Conservation (phyloP, 2,329 filamentous ascomycete species). For the Epichloe bromicola region DNA sequence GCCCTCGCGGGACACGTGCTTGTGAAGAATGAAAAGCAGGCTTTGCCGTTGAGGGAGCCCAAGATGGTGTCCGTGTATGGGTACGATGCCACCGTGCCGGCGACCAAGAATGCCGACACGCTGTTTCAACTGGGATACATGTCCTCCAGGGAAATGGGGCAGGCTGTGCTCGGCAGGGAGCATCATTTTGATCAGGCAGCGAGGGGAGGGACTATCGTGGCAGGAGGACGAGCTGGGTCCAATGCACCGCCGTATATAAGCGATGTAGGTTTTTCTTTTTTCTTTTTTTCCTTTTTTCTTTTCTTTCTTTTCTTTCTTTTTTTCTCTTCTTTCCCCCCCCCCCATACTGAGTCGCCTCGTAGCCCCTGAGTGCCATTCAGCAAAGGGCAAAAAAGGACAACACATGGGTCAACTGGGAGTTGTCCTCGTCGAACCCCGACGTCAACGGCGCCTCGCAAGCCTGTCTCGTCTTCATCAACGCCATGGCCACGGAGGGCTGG, state of each 20-base stretch:
- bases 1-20: conserved; percentile 56
- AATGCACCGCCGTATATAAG: conserved; percentile 36
- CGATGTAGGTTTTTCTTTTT: conserved; percentile 23
- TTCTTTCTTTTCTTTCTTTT: no score
- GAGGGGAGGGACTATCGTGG: conserved; percentile 36
- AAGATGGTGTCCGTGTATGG: conserved; percentile 46
- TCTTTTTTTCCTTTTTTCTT: no score
- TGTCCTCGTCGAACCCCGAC: conserved; percentile 18
- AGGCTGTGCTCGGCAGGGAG: conserved; percentile 29
- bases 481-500: conserved; percentile 66
- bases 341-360: not conserved
- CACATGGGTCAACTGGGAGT: conserved; percentile 41
- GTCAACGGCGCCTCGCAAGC: conserved; percentile 37
- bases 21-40: conserved; percentile 56
- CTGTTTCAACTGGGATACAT: conserved; percentile 33
- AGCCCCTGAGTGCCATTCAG: conserved; percentile 46
- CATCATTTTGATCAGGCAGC: conserved; percentile 36
- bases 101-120: conserved; percentile 34
- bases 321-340: no score
- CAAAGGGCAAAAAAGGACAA: conserved; percentile 36
- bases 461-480: conserved; percentile 73
- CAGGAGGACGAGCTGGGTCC: conserved; percentile 37
- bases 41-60: conserved; percentile 48
- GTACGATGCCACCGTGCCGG: conserved; percentile 44
- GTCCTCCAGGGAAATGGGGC: conserved; percentile 31